Evolutionary conservation across 495 filamentous ascomycete genomes (phyloP).

Genomic region (Aspergillus bertholletiae): DNA sequence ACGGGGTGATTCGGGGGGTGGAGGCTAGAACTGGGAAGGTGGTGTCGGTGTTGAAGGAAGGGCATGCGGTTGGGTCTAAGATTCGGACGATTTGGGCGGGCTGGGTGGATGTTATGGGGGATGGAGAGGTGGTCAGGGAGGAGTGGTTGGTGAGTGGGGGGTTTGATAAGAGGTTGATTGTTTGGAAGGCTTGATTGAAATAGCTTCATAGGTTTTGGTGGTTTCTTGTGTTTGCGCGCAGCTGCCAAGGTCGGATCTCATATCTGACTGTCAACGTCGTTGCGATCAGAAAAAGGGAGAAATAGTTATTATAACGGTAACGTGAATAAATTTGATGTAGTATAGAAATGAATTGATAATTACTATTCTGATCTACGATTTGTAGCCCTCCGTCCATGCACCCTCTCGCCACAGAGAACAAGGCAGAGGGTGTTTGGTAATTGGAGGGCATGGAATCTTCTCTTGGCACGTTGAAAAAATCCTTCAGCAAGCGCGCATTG

Average conservation of each 20-base stretch:
- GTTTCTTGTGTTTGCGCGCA: background rate
- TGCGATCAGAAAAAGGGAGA: too few species aligned
- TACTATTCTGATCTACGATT: constrained; percentile 14
- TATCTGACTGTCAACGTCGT: background rate
- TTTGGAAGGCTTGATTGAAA: constrained; percentile 53
- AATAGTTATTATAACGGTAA: background rate
- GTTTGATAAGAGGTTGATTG: constrained; percentile 61
- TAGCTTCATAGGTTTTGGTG: too few species aligned
- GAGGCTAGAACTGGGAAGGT: constrained; percentile 61
- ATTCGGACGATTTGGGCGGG: constrained; percentile 65
- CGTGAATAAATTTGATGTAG: constrained; percentile 1
- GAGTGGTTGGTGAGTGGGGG: constrained; percentile 67
- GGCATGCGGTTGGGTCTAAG: constrained; percentile 59
- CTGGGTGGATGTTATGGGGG: constrained; percentile 31
- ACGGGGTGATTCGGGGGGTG: constrained; percentile 61
- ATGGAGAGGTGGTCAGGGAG: constrained; percentile 25
- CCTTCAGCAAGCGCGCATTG: constrained; percentile 93
- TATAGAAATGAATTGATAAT: too few species aligned
- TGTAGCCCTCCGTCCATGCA: constrained; percentile 92
- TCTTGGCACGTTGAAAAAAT: constrained; percentile 93
- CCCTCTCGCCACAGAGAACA: constrained; percentile 58
- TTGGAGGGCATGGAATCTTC: constrained; percentile 58
- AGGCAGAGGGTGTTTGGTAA: constrained; percentile 86
- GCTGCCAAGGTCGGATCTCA: background rate
- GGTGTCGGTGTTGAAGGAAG: constrained; percentile 43